A percentile compares a stretch with the other conserved stretches of the same genome.
Evolutionary conservation across 345 rosid species (phyloP).

Genomic region (Cardiospermum halicacabum): DNA sequence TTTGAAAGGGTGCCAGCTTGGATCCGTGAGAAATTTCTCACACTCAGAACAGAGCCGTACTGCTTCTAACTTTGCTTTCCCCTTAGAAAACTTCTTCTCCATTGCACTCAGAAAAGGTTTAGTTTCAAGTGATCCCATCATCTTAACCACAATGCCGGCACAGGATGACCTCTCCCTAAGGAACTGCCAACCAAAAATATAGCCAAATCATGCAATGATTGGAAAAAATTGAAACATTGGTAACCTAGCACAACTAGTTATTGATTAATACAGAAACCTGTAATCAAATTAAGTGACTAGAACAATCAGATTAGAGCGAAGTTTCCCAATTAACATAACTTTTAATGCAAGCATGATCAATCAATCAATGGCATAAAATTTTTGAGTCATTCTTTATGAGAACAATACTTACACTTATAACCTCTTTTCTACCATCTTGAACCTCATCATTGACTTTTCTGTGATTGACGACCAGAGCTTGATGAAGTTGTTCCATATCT

Average conservation of each 20-base stretch:
- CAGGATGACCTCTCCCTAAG: conserved; percentile 7
- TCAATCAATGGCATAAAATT: background rate
- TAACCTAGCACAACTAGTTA: background rate
- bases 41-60: conserved; percentile 40
- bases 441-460: conserved; percentile 49
- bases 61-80: conserved; percentile 34
- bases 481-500: conserved; percentile 33
- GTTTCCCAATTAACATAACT: background rate
- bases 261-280: background rate
- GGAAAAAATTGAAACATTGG: background rate
- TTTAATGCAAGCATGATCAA: background rate
- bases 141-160: conserved; percentile 39
- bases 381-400: background rate
- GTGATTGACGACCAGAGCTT: conserved; percentile 44
- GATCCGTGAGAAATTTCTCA: conserved; percentile 39
- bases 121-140: conserved; percentile 51
- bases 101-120: conserved; percentile 35
- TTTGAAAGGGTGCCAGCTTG: conserved; percentile 51
- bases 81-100: conserved; percentile 30
- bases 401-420: conserved; percentile 40
- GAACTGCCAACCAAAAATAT: conserved; percentile 23
- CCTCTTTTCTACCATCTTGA: conserved; percentile 62
- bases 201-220: background rate
- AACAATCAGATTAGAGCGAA: background rate
- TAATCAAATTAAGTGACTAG: background rate